Base-by-base conservation (phyloP, 176 grass and related monocot species). In the Musa acuminata region DNA sequence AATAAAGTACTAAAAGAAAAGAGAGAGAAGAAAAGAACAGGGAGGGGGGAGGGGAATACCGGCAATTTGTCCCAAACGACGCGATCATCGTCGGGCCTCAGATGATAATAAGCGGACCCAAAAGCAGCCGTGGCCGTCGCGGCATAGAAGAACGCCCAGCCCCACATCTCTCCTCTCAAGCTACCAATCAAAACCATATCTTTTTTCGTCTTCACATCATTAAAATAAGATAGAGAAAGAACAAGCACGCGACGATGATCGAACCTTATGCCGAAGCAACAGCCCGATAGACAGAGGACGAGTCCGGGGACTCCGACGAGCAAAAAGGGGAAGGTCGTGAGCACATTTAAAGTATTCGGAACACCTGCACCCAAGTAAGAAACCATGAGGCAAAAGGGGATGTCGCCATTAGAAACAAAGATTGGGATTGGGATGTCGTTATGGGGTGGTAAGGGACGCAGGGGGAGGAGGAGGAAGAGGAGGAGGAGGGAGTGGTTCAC, bases 31-130 rank as follows among this genome's bases (percentile, higher is more conserved):
- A 6, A 43, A 43, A 79, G 52, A 20, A 68, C 49, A 69, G 14
- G 53, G 25, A 43, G 63, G 72, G 55, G 66, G 10, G 51, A 35
- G 82, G 49, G 51, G 88, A 77, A 83, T 99, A 99, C 96, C 91
- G 91, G 96, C 82, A 99, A 99, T 86, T 84, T 94, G 82, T 99
- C 96, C 96, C 96, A 99, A 66, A 89, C 80, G 67, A 94, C 87
- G 64, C 88, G 85, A 78, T 91, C 91, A 87, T 95, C 90, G 82
- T 94, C 90, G 65, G 84, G 96, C 87, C 95, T 99, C 78, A 99
- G 85, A 67, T 99, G 96, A 87, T 99, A 95, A 83, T 99, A 95
- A 72, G 96, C 96, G 8, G 96, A 99, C 26, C 96, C 96, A 89
- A 99, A 99, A 78, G 90, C 88, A 53, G 89, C 78, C 72, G 81